These are phyloP conservation scores for Ambrosia trifida DNA, from an alignment of 129 eudicot genomes.

Conservation along the genomic window DNA sequence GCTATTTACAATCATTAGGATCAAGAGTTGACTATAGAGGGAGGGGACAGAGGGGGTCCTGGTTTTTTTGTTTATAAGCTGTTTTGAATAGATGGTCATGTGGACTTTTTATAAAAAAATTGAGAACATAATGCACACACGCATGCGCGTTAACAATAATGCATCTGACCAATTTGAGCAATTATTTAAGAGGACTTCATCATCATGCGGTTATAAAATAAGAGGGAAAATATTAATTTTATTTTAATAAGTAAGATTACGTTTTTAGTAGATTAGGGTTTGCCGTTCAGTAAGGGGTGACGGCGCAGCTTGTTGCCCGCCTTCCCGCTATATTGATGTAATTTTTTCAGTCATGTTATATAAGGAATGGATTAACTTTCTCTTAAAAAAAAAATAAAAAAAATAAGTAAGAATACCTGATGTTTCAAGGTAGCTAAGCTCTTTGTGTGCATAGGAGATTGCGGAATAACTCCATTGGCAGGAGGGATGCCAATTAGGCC, in stretches of 20 bases:
- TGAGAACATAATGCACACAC: neutral
- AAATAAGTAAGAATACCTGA: conserved; percentile 54
- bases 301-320: too few relatives aligned
- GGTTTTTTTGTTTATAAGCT: neutral
- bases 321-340: too few relatives aligned
- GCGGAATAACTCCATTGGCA: conserved; percentile 96
- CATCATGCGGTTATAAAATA: conserved; percentile 19
- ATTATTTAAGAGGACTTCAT: conserved; percentile 19
- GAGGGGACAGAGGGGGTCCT: conserved; percentile 28
- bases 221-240: neutral
- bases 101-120: neutral
- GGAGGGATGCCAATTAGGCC: conserved; percentile 98
- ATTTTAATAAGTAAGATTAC: conserved; percentile 34
- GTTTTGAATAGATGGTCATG: conserved; percentile 1
- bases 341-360: too few relatives aligned
- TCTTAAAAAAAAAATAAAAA: too few relatives aligned
- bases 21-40: conserved; percentile 21
- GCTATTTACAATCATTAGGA: neutral
- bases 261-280: too few relatives aligned
- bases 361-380: too few relatives aligned
- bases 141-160: conserved; percentile 33
- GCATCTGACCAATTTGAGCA: conserved; percentile 21
- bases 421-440: conserved; percentile 96
- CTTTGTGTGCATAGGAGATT: conserved; percentile 98
- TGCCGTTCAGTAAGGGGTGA: too few relatives aligned